Evolutionary conservation across 192 early-diverging fungal genomes (phyloP).

Genomic region (Phycomyces nitens): DNA sequence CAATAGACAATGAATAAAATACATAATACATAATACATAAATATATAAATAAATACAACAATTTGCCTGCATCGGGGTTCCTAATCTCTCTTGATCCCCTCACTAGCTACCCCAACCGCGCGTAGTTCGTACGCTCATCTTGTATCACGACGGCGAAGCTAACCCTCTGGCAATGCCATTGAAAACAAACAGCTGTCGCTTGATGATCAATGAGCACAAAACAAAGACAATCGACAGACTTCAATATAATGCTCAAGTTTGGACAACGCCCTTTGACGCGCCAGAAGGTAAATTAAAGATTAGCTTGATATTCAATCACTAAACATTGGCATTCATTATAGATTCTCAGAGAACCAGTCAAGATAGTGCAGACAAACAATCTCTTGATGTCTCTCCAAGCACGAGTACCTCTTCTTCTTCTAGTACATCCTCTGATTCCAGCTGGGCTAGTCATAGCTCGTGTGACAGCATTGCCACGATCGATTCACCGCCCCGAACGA

Average conservation of each 20-base stretch:
- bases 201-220: slow-evolving; percentile 18
- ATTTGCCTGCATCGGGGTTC: background rate
- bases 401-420: slow-evolving; percentile 23
- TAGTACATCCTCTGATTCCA: slow-evolving; percentile 5
- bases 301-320: background rate
- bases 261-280: slow-evolving; percentile 9
- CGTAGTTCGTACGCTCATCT: slow-evolving; percentile 15
- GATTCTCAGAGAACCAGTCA: background rate
- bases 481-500: slow-evolving; percentile 10
- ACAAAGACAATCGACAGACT: slow-evolving; percentile 21
- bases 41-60: too few relatives aligned
- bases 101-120: slow-evolving; percentile 12
- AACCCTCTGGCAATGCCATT: slow-evolving; percentile 3
- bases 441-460: slow-evolving; percentile 14
- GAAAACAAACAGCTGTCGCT: slow-evolving; percentile 1
- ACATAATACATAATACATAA: too few relatives aligned
- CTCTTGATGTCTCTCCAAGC: slow-evolving; percentile 22
- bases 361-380: background rate
- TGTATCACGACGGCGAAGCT: slow-evolving; percentile 16
- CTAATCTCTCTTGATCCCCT: background rate
- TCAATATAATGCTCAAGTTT: slow-evolving; percentile 21
- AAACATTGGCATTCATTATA: background rate
- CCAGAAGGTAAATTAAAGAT: slow-evolving; percentile 1
- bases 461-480: slow-evolving; percentile 28
- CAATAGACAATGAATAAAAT: background rate